These are phyloP conservation scores for Colletotrichum simmondsii DNA, from an alignment of 2,329 filamentous ascomycete species.

Conservation along the genomic window DNA sequence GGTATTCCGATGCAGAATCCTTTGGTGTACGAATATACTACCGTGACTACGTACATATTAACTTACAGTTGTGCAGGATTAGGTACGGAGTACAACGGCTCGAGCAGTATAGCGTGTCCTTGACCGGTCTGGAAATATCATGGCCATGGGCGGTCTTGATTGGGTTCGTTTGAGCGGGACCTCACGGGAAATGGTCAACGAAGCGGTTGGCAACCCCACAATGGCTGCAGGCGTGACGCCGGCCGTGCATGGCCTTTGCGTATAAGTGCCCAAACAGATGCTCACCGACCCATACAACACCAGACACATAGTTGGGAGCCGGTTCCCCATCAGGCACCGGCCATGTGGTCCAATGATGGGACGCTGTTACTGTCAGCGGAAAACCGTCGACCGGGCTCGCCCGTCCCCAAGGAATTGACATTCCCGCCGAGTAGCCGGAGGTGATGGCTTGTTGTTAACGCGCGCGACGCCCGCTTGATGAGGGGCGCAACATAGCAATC, in stretches of 20 bases:
- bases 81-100: neutral
- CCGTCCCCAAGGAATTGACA: constrained; percentile 15
- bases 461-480: constrained; percentile 9
- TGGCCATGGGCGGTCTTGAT: neutral
- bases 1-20: constrained; percentile 1
- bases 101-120: neutral
- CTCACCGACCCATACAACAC: constrained; percentile 35
- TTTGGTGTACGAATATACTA: neutral
- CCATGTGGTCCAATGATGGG: constrained; percentile 33
- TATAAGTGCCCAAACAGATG: constrained; percentile 34
- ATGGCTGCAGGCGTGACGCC: constrained; percentile 34
- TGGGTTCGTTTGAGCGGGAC: constrained; percentile 15
- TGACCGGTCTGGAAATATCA: constrained; percentile 21
- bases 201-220: constrained; percentile 28
- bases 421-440: constrained; percentile 24
- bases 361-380: constrained; percentile 19
- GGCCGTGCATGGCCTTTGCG: constrained; percentile 33
- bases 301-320: constrained; percentile 36
- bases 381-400: constrained; percentile 22
- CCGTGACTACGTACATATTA: neutral
- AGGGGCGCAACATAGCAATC: neutral
- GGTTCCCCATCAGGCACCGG: constrained; percentile 34
- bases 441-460: constrained; percentile 26
- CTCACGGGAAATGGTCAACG: constrained; percentile 19
- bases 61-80: neutral